Conservation (phyloP, 805 yeast genomes). For the Jamesozyma rosinii region DNA sequence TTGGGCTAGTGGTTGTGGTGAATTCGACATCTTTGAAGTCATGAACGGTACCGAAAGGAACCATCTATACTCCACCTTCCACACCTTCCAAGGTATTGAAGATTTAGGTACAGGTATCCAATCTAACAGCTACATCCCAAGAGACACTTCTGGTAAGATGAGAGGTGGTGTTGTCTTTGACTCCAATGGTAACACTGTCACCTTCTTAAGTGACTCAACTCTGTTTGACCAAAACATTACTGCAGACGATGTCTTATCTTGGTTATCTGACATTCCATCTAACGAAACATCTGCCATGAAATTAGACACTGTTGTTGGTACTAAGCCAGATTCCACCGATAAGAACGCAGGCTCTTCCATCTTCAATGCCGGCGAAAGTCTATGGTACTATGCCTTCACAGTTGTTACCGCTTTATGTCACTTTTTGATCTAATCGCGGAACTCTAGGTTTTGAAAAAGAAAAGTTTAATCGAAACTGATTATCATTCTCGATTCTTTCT, state of each 20-base stretch:
- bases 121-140: slow-evolving; percentile 44
- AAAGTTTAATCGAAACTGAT: too few relatives aligned
- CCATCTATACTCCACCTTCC: slow-evolving; percentile 58
- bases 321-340: slow-evolving; percentile 28
- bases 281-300: slow-evolving; percentile 23
- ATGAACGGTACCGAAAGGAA: slow-evolving; percentile 51
- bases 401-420: slow-evolving; percentile 18
- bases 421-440: slow-evolving; percentile 13
- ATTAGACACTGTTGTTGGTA: slow-evolving; percentile 31
- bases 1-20: slow-evolving; percentile 75
- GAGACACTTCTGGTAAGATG: slow-evolving; percentile 47
- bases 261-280: slow-evolving; percentile 35
- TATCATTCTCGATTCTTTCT: too few relatives aligned
- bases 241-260: slow-evolving; percentile 36
- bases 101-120: slow-evolving; percentile 53
- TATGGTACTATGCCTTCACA: slow-evolving; percentile 24
- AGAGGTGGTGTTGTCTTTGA: slow-evolving; percentile 66
- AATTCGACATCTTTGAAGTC: slow-evolving; percentile 67
- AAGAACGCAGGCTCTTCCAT: slow-evolving; percentile 20
- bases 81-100: slow-evolving; percentile 59
- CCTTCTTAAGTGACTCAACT: slow-evolving; percentile 49
- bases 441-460: too few relatives aligned
- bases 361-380: slow-evolving; percentile 10
- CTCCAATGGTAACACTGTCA: slow-evolving; percentile 49
- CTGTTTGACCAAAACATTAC: slow-evolving; percentile 38